Evolutionary conservation across 2,329 filamentous ascomycete species (phyloP).

Genomic region (Paracoccidioides brasiliensis): DNA sequence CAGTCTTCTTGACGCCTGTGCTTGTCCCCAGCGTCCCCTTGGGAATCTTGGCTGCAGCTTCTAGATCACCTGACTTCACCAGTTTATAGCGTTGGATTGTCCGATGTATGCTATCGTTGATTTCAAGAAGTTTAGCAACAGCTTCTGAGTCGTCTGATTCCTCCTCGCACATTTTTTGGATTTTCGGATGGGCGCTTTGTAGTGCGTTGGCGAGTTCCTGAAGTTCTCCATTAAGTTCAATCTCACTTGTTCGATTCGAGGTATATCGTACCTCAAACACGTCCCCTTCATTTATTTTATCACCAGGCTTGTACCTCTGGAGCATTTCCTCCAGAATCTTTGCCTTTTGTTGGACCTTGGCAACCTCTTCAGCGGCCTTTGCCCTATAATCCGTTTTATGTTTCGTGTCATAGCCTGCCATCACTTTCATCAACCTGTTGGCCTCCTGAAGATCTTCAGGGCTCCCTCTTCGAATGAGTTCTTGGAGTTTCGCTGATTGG

Average conservation of each 20-base stretch:
- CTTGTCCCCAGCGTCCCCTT: slow-evolving; percentile 62
- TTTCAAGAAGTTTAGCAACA: slow-evolving; percentile 86
- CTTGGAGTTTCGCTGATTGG: slow-evolving; percentile 95
- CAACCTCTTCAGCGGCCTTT: slow-evolving; percentile 90
- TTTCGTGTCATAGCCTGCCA: slow-evolving; percentile 92
- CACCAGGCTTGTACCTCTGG: slow-evolving; percentile 67
- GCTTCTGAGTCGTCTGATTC: slow-evolving; percentile 95
- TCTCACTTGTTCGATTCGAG: background rate
- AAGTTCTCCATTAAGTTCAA: slow-evolving; percentile 1
- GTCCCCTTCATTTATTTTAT: slow-evolving; percentile 58
- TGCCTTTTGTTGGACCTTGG: slow-evolving; percentile 91
- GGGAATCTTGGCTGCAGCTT: slow-evolving; percentile 69
- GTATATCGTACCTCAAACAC: slow-evolving; percentile 47
- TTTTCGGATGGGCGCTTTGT: slow-evolving; percentile 91
- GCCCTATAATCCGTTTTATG: slow-evolving; percentile 96
- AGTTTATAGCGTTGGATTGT: slow-evolving; percentile 93
- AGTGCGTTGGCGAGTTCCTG: slow-evolving; percentile 78
- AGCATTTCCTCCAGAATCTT: slow-evolving; percentile 84
- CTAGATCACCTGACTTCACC: slow-evolving; percentile 87
- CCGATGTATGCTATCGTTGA: slow-evolving; percentile 96
- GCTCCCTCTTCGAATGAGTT: slow-evolving; percentile 81
- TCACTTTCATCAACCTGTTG: slow-evolving; percentile 96
- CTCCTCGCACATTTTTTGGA: slow-evolving; percentile 98
- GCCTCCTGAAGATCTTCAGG: slow-evolving; percentile 93
- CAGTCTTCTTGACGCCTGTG: slow-evolving; percentile 51